phyloP scores from a whole-genome alignment of 176 grass and related monocot species.

The Dactylis glomerata region DNA sequence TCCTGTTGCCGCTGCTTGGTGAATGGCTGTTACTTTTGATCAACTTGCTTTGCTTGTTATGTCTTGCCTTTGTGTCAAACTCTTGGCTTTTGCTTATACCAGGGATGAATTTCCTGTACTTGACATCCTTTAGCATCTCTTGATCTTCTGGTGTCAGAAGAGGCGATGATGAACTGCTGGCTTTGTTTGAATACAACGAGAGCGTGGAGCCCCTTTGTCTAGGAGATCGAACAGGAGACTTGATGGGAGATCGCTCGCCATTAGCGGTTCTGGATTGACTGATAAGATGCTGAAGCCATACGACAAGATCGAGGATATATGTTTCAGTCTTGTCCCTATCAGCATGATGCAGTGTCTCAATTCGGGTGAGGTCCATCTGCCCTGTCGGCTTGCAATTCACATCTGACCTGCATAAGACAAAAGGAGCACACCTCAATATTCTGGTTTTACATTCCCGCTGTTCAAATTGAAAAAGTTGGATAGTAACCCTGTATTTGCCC shows the following conservation, averaged over 20 bases:
- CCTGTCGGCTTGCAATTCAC: slow-evolving; percentile 69
- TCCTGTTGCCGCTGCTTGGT: slow-evolving; percentile 68
- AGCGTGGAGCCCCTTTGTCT: slow-evolving; percentile 47
- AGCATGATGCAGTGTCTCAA: slow-evolving; percentile 94
- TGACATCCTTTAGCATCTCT: slow-evolving; percentile 89
- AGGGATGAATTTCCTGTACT: slow-evolving; percentile 77
- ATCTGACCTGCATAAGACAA: slow-evolving; percentile 56
- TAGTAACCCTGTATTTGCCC: slow-evolving; percentile 77
- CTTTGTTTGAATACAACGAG: slow-evolving; percentile 40
- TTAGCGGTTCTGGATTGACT: slow-evolving; percentile 65
- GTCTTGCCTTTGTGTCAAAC: slow-evolving; percentile 58
- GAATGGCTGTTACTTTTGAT: slow-evolving; percentile 97
- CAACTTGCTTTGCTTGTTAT: slow-evolving; percentile 63
- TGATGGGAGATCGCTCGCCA: slow-evolving; percentile 77
- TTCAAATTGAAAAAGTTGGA: slow-evolving; percentile 19
- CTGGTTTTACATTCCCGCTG: neutral
- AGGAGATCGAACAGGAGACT: slow-evolving; percentile 81
- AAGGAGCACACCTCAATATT: neutral
- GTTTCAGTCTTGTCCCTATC: slow-evolving; percentile 93
- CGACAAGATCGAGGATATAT: slow-evolving; percentile 71
- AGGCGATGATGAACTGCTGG: slow-evolving; percentile 59
- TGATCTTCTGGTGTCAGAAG: slow-evolving; percentile 83
- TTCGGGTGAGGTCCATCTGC: slow-evolving; percentile 67
- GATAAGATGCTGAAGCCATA: slow-evolving; percentile 90
- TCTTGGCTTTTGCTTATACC: slow-evolving; percentile 97